Conservation (phyloP, 345 rosid species). For the Bruguiera sexangula region DNA sequence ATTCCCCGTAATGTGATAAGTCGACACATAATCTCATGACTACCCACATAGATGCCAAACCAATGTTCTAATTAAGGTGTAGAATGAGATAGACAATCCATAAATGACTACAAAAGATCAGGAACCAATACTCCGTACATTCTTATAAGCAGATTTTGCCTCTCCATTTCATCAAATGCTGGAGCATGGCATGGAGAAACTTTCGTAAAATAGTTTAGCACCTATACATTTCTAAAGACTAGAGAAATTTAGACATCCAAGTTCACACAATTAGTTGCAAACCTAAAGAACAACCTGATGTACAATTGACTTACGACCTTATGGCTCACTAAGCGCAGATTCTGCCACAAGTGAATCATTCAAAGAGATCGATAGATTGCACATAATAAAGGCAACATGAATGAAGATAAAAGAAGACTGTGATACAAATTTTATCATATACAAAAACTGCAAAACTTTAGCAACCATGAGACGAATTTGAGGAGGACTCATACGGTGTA, state of each 20-base stretch:
- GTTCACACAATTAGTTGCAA: neutral
- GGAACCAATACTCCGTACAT: neutral
- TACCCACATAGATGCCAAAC: neutral
- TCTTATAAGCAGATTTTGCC: too few relatives aligned
- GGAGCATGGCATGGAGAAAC: neutral
- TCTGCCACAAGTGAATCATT: neutral
- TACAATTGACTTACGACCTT: too few relatives aligned
- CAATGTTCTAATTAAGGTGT: too few relatives aligned
- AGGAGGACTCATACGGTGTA: conserved; percentile 73
- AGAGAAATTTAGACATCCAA: neutral
- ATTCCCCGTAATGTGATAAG: neutral
- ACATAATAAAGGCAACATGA: neutral
- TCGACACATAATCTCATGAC: neutral
- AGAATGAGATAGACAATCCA: neutral
- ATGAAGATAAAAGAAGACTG: conserved; percentile 4
- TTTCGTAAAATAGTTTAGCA: too few relatives aligned
- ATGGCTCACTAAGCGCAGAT: too few relatives aligned
- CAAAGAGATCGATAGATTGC: neutral
- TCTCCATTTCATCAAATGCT: neutral
- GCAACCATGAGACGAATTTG: conserved; percentile 7
- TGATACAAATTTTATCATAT: neutral
- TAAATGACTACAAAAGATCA: neutral
- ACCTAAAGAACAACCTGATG: neutral
- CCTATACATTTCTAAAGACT: too few relatives aligned
- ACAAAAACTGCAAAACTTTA: conserved; percentile 5